These are phyloP conservation scores for Spongospora subterranea DNA, from an alignment of 208 protist species.

Conservation along the genomic window DNA sequence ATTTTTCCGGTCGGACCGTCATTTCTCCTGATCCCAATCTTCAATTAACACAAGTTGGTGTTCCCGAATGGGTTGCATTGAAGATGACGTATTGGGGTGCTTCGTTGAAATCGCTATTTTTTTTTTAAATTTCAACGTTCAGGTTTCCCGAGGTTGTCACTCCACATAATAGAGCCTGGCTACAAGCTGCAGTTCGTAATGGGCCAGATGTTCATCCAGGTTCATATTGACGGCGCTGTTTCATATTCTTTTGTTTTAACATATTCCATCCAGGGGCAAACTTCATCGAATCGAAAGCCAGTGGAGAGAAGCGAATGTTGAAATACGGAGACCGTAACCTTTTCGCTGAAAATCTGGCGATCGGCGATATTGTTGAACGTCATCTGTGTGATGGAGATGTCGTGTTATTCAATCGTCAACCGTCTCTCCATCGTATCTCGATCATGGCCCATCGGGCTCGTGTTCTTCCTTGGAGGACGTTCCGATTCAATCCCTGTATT, in stretches of 20 bases:
- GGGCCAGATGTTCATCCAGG: constrained; percentile 94
- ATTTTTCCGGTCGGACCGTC: constrained; percentile 98
- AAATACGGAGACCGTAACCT: constrained; percentile 65
- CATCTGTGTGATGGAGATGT: constrained; percentile 97
- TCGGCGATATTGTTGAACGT: constrained; percentile 81
- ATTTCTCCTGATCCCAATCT: constrained; percentile 99
- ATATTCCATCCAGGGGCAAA: constrained; percentile 43
- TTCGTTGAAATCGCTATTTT: constrained; percentile 85
- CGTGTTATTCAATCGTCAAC: constrained; percentile 99
- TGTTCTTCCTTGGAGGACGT: constrained; percentile 90
- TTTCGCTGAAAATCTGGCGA: constrained; percentile 80
- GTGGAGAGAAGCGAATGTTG: constrained; percentile 67
- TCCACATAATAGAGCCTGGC: constrained; percentile 86
- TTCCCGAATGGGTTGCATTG: constrained; percentile 93
- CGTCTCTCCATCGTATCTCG: constrained; percentile 96
- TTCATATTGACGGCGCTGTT: constrained; percentile 68
- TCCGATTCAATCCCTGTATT: constrained; percentile 94
- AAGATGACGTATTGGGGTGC: constrained; percentile 95
- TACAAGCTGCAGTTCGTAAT: constrained; percentile 90
- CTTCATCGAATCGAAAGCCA: constrained; percentile 32
- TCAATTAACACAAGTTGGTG: constrained; percentile 86
- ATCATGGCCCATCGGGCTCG: constrained; percentile 95
- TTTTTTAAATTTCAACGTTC: constrained; percentile 73
- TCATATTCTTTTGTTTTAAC: background rate
- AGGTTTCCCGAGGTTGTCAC: constrained; percentile 86